phyloP scores from a whole-genome alignment of 2,329 filamentous ascomycete genomes.

The Tolypocladium sp. region DNA sequence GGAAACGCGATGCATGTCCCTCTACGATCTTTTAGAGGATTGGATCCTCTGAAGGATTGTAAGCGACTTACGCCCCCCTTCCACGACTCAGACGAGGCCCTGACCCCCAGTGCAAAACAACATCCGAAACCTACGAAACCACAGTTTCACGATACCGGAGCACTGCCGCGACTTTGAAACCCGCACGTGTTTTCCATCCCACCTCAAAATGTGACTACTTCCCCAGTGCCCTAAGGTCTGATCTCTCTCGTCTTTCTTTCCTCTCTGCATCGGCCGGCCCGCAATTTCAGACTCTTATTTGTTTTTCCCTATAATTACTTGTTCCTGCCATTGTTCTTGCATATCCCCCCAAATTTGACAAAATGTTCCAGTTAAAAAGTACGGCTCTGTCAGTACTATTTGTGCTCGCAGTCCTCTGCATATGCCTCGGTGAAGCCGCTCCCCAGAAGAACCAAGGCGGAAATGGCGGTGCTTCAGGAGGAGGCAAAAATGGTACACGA shows the following conservation, averaged over 20 bases:
- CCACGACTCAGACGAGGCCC: neutral
- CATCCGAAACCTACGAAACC: neutral
- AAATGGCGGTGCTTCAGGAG: neutral
- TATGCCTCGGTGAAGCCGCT: neutral
- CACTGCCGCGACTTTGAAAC: neutral
- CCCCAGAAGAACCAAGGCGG: conserved; percentile 1
- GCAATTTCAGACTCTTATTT: neutral
- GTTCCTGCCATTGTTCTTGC: neutral
- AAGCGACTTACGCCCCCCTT: too few relatives aligned
- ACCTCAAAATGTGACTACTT: neutral
- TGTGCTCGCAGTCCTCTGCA: neutral
- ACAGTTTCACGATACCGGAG: neutral
- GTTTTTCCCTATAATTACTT: neutral
- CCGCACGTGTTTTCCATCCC: neutral
- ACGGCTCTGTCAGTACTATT: neutral
- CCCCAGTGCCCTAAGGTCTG: neutral
- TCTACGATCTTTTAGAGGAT: too few relatives aligned
- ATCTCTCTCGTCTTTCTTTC: neutral
- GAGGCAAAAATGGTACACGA: neutral
- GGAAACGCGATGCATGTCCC: too few relatives aligned
- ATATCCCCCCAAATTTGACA: neutral
- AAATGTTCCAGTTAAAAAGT: neutral
- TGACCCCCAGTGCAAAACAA: neutral
- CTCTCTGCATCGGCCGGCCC: neutral
- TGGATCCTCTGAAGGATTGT: too few relatives aligned